Evolutionary conservation across 148 eudicot species (phyloP), one percentile per base, ranked within the genome.

Genomic region (Suaeda aralocaspica): DNA sequence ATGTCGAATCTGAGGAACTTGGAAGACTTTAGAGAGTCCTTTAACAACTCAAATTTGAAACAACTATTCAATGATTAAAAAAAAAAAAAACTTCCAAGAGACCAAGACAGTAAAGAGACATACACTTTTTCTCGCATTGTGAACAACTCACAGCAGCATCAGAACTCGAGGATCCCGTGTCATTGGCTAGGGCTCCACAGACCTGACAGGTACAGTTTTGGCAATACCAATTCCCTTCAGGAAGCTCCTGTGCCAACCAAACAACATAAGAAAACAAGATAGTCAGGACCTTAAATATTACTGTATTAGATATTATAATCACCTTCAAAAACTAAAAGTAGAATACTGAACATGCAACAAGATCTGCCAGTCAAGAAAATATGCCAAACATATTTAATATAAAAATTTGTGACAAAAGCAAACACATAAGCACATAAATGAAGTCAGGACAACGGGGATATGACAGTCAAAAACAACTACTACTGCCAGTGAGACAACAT

Each of bases 211-310:
- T 80, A 79, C 99, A 94, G 22, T 74, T 82, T 36, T 85, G 67
- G 77, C 99, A 94, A 74, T 94, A 89, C 99, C 99, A 94, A 69
- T 77, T 85, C 49, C 97, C 99, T 72, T 91, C 97, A 42, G 99
- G 99, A 56, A 94, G 74, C 55, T 94, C 96, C 99, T 94, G 86
- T 64, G 74, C 55, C 51, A 79, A 63, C 72, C 56, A 72, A 74
- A 63, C 45, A 62, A 69, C 66, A 69, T 73, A 44, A 70, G 68
- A 46, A 49, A 61, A 57, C 22, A 39, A 24, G 36, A 29, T 56
- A 69, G 4, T 30, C 31, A 39, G n/a, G n/a, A 59, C 18, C 22
- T 55, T 60, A 36, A 36, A 36, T 3, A 36, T 36, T 8, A 36
- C 8, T 36, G 5, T 3, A 36, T 4, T 36, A n/a, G n/a, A 36